Percentiles rank a stretch among this genome's conserved stretches.
These are phyloP conservation scores for Dipteronia sinensis DNA, from an alignment of 345 rosid species.

Conservation along the genomic window DNA sequence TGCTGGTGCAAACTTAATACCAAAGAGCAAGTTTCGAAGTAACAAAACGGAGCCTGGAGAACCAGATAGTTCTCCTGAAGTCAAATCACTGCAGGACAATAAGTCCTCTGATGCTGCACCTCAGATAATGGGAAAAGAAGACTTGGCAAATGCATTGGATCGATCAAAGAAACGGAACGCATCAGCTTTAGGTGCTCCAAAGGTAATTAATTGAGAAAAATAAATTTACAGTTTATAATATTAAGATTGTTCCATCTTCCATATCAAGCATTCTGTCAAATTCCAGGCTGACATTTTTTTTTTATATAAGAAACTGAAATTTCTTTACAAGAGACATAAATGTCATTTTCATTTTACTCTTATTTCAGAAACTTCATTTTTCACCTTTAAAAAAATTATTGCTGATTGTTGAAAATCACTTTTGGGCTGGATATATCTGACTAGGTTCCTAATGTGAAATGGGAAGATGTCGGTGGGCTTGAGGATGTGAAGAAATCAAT, in stretches of 20 bases:
- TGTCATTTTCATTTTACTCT: neutral
- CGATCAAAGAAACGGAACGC: conserved; percentile 94
- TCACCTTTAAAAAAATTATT: conserved; percentile 14
- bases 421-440: conserved; percentile 20
- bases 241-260: neutral
- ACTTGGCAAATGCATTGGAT: conserved; percentile 69
- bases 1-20: conserved; percentile 71
- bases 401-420: neutral
- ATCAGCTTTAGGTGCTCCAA: conserved; percentile 93
- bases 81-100: conserved; percentile 32
- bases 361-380: neutral
- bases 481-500: conserved; percentile 95
- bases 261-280: neutral
- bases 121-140: conserved; percentile 48
- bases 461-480: conserved; percentile 99
- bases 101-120: conserved; percentile 31
- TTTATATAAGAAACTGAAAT: neutral
- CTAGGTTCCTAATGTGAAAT: conserved; percentile 91
- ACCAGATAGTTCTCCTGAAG: conserved; percentile 33
- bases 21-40: conserved; percentile 38
- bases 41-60: conserved; percentile 36
- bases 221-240: conserved; percentile 6
- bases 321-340: neutral
- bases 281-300: neutral
- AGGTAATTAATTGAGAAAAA: conserved; percentile 47